A percentile compares a stretch with the other conserved stretches of the same genome.
phyloP scores from a whole-genome alignment of 106 monocot species.

The Dendrobium chrysotoxum region DNA sequence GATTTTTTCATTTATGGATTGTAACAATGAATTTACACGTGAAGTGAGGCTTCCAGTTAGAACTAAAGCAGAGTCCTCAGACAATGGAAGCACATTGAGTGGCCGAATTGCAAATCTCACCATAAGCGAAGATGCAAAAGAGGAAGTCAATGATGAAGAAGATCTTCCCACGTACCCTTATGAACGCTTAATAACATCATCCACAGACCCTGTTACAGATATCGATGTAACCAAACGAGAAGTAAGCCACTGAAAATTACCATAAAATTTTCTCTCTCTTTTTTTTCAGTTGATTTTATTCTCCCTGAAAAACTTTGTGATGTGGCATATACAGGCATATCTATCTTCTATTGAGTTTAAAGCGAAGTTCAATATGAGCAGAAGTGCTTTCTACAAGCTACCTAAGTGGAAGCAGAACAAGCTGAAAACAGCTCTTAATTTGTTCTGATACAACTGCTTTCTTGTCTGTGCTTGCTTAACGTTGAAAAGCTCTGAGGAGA shows the following conservation, averaged over 20 bases:
- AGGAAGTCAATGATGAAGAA: constrained; percentile 47
- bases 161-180: constrained; percentile 54
- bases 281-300: not conserved
- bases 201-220: constrained; percentile 47
- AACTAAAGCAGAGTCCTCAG: constrained; percentile 21
- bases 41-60: constrained; percentile 28
- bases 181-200: constrained; percentile 44
- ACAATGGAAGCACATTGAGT: constrained; percentile 25
- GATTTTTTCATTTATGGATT: not conserved
- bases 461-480: too few species aligned
- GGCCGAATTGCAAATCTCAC: constrained; percentile 20
- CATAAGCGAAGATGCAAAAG: constrained; percentile 49
- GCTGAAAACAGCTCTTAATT: constrained; percentile 41
- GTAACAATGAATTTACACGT: not conserved
- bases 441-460: constrained; percentile 25
- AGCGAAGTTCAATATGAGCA: constrained; percentile 54
- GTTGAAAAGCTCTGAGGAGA: not conserved
- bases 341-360: constrained; percentile 53
- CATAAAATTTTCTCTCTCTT: not conserved
- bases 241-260: constrained; percentile 21
- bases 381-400: constrained; percentile 51
- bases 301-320: not conserved
- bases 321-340: constrained; percentile 36
- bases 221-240: constrained; percentile 87
- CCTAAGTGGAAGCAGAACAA: constrained; percentile 75